These are phyloP conservation scores for Euphorbia neoarborescens DNA, from an alignment of 441 rosid genomes.

Conservation along the genomic window DNA sequence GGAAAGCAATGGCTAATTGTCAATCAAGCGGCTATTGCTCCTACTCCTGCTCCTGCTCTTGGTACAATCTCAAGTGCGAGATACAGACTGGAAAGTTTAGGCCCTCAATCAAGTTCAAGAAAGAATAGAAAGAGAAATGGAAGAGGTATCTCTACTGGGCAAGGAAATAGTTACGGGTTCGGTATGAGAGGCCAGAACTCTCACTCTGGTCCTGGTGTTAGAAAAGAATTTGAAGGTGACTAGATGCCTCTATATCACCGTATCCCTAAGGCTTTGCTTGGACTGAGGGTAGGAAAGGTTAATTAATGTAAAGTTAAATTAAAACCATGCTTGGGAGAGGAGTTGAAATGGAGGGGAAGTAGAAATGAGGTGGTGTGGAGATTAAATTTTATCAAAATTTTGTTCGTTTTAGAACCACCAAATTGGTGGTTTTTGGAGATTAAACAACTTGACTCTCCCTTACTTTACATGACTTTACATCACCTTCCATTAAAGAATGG, in stretches of 20 bases:
- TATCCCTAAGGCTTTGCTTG: no score
- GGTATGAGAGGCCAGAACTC: slow-evolving; percentile 98
- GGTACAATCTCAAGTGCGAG: slow-evolving; percentile 23
- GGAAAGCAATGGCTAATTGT: slow-evolving; percentile 22
- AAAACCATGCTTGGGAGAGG: no score
- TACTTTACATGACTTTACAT: no score
- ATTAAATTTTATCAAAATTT: no score
- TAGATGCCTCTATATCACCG: slow-evolving; percentile 89
- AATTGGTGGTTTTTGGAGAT: no score
- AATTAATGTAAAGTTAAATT: no score
- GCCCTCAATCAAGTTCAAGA: slow-evolving; percentile 82
- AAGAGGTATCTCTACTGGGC: slow-evolving; percentile 83
- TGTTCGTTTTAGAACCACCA: no score
- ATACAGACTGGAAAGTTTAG: slow-evolving; percentile 68
- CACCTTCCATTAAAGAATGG: no score
- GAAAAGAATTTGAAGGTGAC: slow-evolving; percentile 90
- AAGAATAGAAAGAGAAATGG: slow-evolving; percentile 87
- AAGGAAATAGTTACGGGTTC: slow-evolving; percentile 87
- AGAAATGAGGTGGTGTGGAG: no score
- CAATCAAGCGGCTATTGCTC: slow-evolving; percentile 29
- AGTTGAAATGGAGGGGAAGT: no score
- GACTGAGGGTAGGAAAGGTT: no score
- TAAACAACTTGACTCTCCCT: no score
- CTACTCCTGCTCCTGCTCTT: slow-evolving; percentile 19
- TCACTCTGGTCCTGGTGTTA: slow-evolving; percentile 81